Conservation (phyloP, 345 rosid genomes). For the Gossypium herbaceum region DNA sequence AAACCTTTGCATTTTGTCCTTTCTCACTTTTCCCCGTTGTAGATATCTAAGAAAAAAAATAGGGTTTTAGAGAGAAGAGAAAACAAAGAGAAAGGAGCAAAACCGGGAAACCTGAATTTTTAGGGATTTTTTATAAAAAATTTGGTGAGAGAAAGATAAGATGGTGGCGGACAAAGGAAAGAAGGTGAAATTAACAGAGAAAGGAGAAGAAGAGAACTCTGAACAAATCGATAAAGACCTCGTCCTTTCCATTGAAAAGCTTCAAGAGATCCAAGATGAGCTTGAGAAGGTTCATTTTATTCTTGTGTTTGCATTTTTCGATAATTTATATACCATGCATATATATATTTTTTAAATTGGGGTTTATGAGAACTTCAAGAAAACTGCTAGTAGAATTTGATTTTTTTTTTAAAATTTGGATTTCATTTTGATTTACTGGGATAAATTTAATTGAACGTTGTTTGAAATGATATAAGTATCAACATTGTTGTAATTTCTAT, state of each 20-base stretch:
- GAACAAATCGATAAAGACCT: slow-evolving; percentile 72
- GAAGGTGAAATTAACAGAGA: slow-evolving; percentile 67
- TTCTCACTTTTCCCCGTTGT: slow-evolving; percentile 10
- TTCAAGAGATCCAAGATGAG: too few relatives aligned
- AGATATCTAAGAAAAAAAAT: not conserved
- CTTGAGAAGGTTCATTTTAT: slow-evolving; percentile 31
- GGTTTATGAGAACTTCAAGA: slow-evolving; percentile 2
- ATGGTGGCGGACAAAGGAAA: slow-evolving; percentile 85
- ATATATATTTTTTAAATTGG: not conserved
- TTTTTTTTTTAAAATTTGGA: not conserved
- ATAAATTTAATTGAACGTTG: not conserved
- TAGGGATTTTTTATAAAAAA: slow-evolving; percentile 12
- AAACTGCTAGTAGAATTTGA: not conserved
- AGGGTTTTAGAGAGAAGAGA: slow-evolving; percentile 36
- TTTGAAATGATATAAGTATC: not conserved
- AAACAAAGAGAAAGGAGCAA: not conserved
- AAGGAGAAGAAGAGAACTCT: slow-evolving; percentile 54
- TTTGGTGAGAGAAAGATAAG: not conserved
- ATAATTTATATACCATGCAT: not conserved
- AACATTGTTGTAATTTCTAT: not conserved
- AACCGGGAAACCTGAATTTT: not conserved
- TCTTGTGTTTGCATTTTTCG: not conserved
- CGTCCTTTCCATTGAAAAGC: slow-evolving; percentile 62
- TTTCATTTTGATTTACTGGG: not conserved
- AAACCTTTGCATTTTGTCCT: slow-evolving; percentile 56